Base-by-base conservation (phyloP, 768 basidiomycete genomes). In the Erythrobasidium yunnanense region DNA sequence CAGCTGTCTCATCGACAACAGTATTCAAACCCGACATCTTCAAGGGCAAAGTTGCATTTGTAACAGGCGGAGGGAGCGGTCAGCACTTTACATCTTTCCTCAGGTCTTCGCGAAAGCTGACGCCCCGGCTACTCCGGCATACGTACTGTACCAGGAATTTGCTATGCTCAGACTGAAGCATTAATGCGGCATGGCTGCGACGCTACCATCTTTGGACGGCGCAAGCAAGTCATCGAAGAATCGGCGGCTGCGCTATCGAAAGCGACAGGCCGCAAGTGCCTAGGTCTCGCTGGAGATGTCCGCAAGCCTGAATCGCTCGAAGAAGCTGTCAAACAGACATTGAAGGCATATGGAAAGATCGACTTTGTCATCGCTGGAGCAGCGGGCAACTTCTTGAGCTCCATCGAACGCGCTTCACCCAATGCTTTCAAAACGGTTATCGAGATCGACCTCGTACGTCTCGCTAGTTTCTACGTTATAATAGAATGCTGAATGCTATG, bases 331-430 rank as follows among this genome's bases (percentile, higher is more conserved):
- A 76, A 82, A 27, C 81, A 83, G 73, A 83, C 87, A 0, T 81
- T 91, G 18, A 82, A 84, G 68, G 80, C 79, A 70, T 91, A 87
- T 73, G 91, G 92, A 0, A 81, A 80, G 69, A 89, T 99, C 66
- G 92, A 99, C 77, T 93, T 88, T 74, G 92, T 96, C 55, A 88
- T 96, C 62, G 90, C 89, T 74, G 90, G 90, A 87, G 91, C 91
- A 45, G 93, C 93, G 66, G 93, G 93, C 1, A 99, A 97, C 78
- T 99, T 96, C 78, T 80, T 99, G 29, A 86, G 87, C 1, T 86
- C 32, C 18, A 70, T 73, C 30, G 66, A 69, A 8, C 83, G 81
- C 1, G 81, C 95, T 66, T 90, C 88, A 1, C 85, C 87, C 74
- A 91, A 90, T 73, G 93, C 85, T 1, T 96, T 96, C 81, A 83